These are phyloP conservation scores for Prunella vulgaris DNA, from an alignment of 257 asterid species.

Conservation along the genomic window DNA sequence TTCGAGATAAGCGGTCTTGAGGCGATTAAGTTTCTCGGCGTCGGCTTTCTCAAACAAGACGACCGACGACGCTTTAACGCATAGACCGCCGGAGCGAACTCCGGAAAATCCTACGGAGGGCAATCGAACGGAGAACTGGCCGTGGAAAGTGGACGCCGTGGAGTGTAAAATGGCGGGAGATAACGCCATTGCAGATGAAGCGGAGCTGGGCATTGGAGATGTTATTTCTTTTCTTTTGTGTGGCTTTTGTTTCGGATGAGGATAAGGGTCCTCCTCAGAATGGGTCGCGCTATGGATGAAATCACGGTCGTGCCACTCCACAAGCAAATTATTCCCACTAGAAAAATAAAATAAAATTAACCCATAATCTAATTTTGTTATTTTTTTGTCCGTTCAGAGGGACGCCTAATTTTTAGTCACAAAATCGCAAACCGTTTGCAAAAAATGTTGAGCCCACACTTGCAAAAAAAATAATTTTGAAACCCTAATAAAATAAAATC, in stretches of 20 bases:
- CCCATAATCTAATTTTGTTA: too few relatives aligned
- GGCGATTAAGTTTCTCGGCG: conserved; percentile 58
- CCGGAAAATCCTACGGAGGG: conserved; percentile 30
- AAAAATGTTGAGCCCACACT: too few relatives aligned
- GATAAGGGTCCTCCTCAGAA: conserved; percentile 26
- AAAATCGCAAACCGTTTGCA: too few relatives aligned
- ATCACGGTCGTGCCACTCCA: conserved; percentile 6
- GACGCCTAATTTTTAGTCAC: too few relatives aligned
- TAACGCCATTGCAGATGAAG: conserved; percentile 52
- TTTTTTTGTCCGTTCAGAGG: too few relatives aligned
- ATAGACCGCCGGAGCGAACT: conserved; percentile 33
- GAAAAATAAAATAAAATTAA: too few relatives aligned
- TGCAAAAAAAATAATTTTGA: too few relatives aligned
- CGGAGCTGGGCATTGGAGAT: conserved; percentile 12
- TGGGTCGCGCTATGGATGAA: background rate
- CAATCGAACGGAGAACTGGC: conserved; percentile 40
- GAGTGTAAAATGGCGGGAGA: conserved; percentile 69
- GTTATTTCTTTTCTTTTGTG: background rate
- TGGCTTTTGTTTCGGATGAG: conserved; percentile 23
- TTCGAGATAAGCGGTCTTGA: conserved; percentile 64
- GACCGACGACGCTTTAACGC: conserved; percentile 52
- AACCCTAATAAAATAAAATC: too few relatives aligned
- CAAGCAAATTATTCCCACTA: background rate
- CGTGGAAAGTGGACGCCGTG: conserved; percentile 51
- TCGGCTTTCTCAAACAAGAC: conserved; percentile 83